Base-by-base conservation (phyloP, 345 rosid genomes). In the Rhodamnia rubescens region DNA sequence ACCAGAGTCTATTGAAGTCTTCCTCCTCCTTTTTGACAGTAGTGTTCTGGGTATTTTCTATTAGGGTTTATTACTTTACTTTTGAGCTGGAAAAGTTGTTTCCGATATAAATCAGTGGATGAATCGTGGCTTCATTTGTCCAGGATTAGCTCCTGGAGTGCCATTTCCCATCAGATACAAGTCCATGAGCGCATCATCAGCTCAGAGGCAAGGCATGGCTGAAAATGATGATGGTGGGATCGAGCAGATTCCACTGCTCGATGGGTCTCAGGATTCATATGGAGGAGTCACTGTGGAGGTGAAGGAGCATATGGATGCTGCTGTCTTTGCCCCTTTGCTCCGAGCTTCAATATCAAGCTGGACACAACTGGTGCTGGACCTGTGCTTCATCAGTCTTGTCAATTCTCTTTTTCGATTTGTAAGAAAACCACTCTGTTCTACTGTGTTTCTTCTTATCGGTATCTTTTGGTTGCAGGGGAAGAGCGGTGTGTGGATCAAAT, bases 401-500 rank as follows among this genome's bases (percentile, higher is more conserved):
- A 7, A 5, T 86, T 5, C 8, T 5, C 8, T 10, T 27, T 51
- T 51, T 12, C 4, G 2, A 27, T 8, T n/a, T 27, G 32, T 56
- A 11, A 5, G 2, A 11, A 5, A 16, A 9, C 18, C 24, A 15
- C 13, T 9, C 18, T 85, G 11, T 8, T 42, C 21, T 57, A 8
- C 14, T 61, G 32, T 40, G 53, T n/a, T 13, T 29, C 26, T 69
- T 80, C 24, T 53, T 82, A 22, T 13, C 49, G 53, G 50, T 59
- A 18, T 55, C 32, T 24, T 15, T 49, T 4, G 42, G 83, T 50
- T 87, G 85, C 85, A 96, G 99, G 96, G 96, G 57, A 96, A 91
- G 88, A 91, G 44, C 82, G 96, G 91, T 12, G 88, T 95, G 86
- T 96, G 98, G 99, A 92, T 96, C 81, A 94, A 94, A 74, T 82